Conservation (phyloP, 768 basidiomycete genomes). For the Pulveroboletus sp. region DNA sequence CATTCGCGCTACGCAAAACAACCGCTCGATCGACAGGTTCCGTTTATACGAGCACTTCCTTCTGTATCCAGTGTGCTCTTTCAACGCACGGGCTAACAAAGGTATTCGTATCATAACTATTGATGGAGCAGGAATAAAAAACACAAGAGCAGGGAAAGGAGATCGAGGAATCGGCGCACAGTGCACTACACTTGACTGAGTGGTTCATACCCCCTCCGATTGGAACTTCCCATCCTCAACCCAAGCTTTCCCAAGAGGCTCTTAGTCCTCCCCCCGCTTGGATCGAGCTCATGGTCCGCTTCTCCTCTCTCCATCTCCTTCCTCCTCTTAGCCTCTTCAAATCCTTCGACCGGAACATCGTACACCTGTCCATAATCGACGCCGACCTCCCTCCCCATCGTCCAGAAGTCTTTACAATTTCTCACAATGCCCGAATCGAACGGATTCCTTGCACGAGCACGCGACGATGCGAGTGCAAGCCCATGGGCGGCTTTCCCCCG, state of each 20-base stretch:
- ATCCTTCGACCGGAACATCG: slow-evolving; percentile 85
- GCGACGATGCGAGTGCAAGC: slow-evolving; percentile 55
- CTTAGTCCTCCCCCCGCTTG: slow-evolving; percentile 36
- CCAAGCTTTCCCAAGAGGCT: slow-evolving; percentile 33
- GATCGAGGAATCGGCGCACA: background rate
- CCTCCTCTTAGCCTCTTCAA: slow-evolving; percentile 64
- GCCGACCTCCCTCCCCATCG: slow-evolving; percentile 73
- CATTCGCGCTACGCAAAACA: no score
- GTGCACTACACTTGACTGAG: slow-evolving; percentile 24
- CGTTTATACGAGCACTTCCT: no score
- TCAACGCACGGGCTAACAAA: no score
- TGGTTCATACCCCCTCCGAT: slow-evolving; percentile 33
- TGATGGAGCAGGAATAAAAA: no score
- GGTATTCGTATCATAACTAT: no score
- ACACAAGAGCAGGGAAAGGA: no score
- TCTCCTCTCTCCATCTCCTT: slow-evolving; percentile 45
- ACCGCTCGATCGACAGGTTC: no score
- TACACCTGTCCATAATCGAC: slow-evolving; percentile 89
- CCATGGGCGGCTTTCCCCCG: slow-evolving; percentile 86
- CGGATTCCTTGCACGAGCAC: slow-evolving; percentile 74
- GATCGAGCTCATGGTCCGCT: slow-evolving; percentile 44
- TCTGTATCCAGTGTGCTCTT: no score
- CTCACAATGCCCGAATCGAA: slow-evolving; percentile 77
- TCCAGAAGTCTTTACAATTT: slow-evolving; percentile 96
- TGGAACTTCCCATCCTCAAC: slow-evolving; percentile 35